Percentiles rank a stretch among this genome's conserved stretches.
Evolutionary conservation across 352 stramenopile genomes (phyloP).

Genomic region (Globisporangium sylvaticum): DNA sequence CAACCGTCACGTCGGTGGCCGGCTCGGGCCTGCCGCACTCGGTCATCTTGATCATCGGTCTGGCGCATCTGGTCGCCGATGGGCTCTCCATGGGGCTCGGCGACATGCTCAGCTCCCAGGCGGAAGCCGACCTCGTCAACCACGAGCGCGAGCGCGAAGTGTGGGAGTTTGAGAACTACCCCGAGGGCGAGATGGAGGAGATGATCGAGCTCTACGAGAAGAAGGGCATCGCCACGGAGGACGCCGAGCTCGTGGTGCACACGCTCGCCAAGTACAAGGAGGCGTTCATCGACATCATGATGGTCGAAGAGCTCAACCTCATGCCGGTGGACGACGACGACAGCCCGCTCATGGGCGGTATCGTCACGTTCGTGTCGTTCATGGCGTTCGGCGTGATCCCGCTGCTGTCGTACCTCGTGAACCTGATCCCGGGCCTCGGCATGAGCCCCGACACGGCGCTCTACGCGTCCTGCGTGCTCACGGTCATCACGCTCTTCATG

Average conservation of each 20-base stretch:
- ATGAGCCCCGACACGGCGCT: constrained; percentile 66
- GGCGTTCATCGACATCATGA: constrained; percentile 98
- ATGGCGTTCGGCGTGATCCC: constrained; percentile 91
- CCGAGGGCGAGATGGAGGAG: constrained; percentile 94
- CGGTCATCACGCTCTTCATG: constrained; percentile 91
- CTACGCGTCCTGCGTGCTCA: constrained; percentile 93
- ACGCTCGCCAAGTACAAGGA: constrained; percentile 97
- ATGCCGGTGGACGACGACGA: constrained; percentile 93
- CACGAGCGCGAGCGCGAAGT: constrained; percentile 90
- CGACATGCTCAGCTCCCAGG: constrained; percentile 93
- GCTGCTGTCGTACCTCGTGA: constrained; percentile 91
- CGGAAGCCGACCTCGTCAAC: constrained; percentile 91
- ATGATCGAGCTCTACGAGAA: constrained; percentile 96
- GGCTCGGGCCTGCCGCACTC: constrained; percentile 84
- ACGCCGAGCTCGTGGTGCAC: constrained; percentile 89
- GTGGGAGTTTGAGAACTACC: constrained; percentile 96
- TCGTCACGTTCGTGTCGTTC: constrained; percentile 90
- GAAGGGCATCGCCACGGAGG: constrained; percentile 87
- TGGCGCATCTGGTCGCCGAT: constrained; percentile 94
- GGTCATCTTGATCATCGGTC: constrained; percentile 94
- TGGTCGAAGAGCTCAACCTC: constrained; percentile 94
- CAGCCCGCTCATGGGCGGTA: constrained; percentile 71
- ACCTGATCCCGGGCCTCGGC: constrained; percentile 67
- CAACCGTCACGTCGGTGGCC: constrained; percentile 92
- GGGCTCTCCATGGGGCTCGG: constrained; percentile 94